Conservation (phyloP, 2,329 filamentous ascomycete species). For the Talaromyces amestolkiae region DNA sequence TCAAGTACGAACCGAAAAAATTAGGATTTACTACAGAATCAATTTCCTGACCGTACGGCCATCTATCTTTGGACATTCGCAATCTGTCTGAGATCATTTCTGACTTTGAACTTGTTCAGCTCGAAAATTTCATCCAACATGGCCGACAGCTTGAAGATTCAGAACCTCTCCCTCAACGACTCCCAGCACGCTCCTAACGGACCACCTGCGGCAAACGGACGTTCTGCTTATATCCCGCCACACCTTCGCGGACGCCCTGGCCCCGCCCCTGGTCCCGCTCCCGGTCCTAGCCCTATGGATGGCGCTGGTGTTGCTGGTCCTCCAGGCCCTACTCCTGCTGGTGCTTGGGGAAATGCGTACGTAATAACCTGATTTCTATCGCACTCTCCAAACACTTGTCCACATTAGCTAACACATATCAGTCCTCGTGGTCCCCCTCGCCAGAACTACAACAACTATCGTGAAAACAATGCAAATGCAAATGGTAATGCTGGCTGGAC, state of each 20-base stretch:
- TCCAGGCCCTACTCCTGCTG: constrained; percentile 28
- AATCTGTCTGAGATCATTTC: not conserved
- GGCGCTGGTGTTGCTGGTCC: constrained; percentile 20
- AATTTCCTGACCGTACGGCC: not conserved
- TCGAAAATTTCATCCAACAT: constrained; percentile 23
- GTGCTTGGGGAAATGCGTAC: constrained; percentile 35
- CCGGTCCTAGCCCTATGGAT: constrained; percentile 6
- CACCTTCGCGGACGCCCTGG: constrained; percentile 53
- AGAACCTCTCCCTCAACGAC: constrained; percentile 54
- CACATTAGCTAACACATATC: constrained; percentile 16
- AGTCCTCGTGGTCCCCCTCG: constrained; percentile 33
- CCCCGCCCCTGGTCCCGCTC: constrained; percentile 19
- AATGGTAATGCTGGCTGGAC: constrained; percentile 42
- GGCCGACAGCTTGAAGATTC: constrained; percentile 43
- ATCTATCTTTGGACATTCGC: not conserved
- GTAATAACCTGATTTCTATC: constrained; percentile 1
- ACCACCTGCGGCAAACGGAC: constrained; percentile 38
- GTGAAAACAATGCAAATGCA: constrained; percentile 36
- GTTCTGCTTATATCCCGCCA: constrained; percentile 65
- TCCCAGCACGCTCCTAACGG: constrained; percentile 57
- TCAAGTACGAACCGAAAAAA: not conserved
- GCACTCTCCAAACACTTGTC: not conserved
- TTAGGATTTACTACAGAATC: not conserved
- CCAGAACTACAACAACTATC: constrained; percentile 58
- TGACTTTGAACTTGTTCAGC: not conserved